Conservation (phyloP, 2,329 filamentous ascomycete genomes). For the Pyrenophora teres region DNA sequence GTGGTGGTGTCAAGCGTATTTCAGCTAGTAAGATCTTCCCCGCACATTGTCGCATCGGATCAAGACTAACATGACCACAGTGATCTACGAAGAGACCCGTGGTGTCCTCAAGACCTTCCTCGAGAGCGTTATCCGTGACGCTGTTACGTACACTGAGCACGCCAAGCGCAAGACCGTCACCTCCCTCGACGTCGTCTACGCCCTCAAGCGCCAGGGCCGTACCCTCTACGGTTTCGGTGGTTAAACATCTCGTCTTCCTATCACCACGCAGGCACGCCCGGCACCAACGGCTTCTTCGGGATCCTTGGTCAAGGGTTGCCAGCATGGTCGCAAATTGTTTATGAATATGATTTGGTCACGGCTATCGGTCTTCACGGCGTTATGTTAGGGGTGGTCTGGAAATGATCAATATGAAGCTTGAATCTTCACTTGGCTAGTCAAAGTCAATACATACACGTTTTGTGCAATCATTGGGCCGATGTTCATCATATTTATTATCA, state of each 20-base stretch:
- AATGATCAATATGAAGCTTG: slow-evolving; percentile 33
- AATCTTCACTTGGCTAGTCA: slow-evolving; percentile 25
- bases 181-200: slow-evolving; percentile 67
- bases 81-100: slow-evolving; percentile 81
- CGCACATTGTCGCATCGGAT: not conserved
- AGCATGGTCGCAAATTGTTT: slow-evolving; percentile 23
- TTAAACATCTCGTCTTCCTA: slow-evolving; percentile 57
- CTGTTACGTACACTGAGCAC: slow-evolving; percentile 79
- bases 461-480: not conserved
- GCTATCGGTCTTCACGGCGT: slow-evolving; percentile 41
- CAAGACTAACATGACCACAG: slow-evolving; percentile 46
- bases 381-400: slow-evolving; percentile 32
- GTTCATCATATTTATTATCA: too few species aligned
- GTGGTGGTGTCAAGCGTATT: slow-evolving; percentile 60
- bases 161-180: slow-evolving; percentile 82
- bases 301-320: slow-evolving; percentile 17
- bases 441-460: slow-evolving; percentile 37
- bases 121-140: slow-evolving; percentile 75
- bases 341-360: slow-evolving; percentile 34
- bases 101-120: slow-evolving; percentile 80
- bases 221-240: slow-evolving; percentile 88
- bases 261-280: slow-evolving; percentile 18
- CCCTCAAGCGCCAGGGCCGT: slow-evolving; percentile 68
- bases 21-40: slow-evolving; percentile 52
- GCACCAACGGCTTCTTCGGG: slow-evolving; percentile 11